Evolutionary conservation across 495 filamentous ascomycete genomes (phyloP).

Genomic region (Tricharina praecox): DNA sequence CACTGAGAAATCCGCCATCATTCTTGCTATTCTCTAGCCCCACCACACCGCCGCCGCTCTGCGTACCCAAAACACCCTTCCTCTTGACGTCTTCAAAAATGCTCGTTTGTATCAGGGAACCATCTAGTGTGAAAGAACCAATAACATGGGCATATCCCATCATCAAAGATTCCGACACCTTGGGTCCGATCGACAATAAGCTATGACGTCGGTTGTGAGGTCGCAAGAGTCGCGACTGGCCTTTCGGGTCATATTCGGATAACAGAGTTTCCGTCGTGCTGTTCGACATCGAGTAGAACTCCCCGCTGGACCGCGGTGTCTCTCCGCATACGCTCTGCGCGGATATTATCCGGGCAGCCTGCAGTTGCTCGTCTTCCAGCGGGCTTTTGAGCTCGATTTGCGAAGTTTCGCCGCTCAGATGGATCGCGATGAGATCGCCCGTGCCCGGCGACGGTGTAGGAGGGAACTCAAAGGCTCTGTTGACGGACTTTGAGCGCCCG

Average conservation of each 20-base stretch:
- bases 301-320: slow-evolving; percentile 73
- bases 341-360: slow-evolving; percentile 17
- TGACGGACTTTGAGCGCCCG: slow-evolving; percentile 15
- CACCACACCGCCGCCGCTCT: slow-evolving; percentile 62
- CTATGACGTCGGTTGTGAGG: slow-evolving; percentile 41
- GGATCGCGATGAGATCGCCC: background rate
- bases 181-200: slow-evolving; percentile 22
- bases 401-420: slow-evolving; percentile 8
- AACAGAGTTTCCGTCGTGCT: slow-evolving; percentile 83
- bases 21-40: slow-evolving; percentile 60
- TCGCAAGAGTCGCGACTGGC: slow-evolving; percentile 34
- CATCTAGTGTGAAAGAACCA: slow-evolving; percentile 80
- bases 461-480: slow-evolving; percentile 23
- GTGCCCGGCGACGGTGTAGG: background rate
- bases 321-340: slow-evolving; percentile 33
- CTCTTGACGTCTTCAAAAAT: slow-evolving; percentile 92
- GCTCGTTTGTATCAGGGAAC: slow-evolving; percentile 71
- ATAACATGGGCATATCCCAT: slow-evolving; percentile 97
- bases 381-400: slow-evolving; percentile 26
- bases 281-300: slow-evolving; percentile 88
- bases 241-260: slow-evolving; percentile 70
- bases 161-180: slow-evolving; percentile 60
- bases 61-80: slow-evolving; percentile 75
- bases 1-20: slow-evolving; percentile 62
- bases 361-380: slow-evolving; percentile 14